Base-by-base conservation (phyloP, 1,139 yeast genomes). In the Protomyces arabidopsidicola region DNA sequence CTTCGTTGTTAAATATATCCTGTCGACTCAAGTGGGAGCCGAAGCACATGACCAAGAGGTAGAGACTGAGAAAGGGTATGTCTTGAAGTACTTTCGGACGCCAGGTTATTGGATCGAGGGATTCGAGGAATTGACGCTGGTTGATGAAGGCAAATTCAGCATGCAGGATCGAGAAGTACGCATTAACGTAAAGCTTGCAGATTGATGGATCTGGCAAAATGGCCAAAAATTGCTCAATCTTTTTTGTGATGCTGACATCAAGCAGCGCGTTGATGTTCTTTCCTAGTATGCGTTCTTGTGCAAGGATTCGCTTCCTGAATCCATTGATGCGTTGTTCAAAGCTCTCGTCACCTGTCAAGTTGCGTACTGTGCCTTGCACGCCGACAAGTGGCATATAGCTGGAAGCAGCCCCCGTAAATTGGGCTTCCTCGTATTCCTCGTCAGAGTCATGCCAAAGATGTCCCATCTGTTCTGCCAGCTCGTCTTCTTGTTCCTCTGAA, bases 11-110 rank as follows among this genome's bases (percentile, higher is more conserved):
- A 10, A 50, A 48, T n/a, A 39, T 8, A 20, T 27, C 27, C 22
- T 38, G 50, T 10, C 36, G 34, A n/a, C 24, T 10, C 16, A 57
- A 9, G 16, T 57, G 61, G 10, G 27, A 20, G 16, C 61, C 61
- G 83, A 68, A 72, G 79, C 8, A 83, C 72, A 0, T 82, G 75
- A 70, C 57, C 57, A 59, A 39, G 31, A 52, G 52, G 22, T 59
- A 59, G 38, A 50, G 35, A 24, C 38, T n/a, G 16, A 31, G 14
- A 8, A 50, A 48, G n/a, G 45, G 14, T 8, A 16, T 10, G 36
- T 50, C 55, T n/a, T 18, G 9, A 3, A 22, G 18, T 2, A 14
- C n/a, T 9, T 22, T 31, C 4, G 34, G 24, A 14, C 39, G 38
- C 38, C 39, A 31, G 38, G 52, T 50, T 8, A 12, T 16, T 6